phyloP scores from a whole-genome alignment of 1,284 basidiomycete genomes.

The Amylostereum chailletii region DNA sequence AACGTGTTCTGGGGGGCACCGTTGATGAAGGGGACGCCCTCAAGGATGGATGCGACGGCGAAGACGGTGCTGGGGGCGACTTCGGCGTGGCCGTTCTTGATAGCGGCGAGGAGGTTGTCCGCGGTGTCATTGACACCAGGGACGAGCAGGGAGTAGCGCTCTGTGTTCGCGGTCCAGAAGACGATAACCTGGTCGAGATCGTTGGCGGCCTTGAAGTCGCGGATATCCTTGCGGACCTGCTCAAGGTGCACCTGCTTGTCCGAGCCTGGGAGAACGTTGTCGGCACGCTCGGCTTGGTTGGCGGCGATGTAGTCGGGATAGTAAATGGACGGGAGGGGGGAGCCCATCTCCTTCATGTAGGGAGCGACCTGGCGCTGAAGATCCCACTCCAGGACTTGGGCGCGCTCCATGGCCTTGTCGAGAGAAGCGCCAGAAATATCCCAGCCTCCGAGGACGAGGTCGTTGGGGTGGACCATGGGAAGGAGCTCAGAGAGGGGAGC shows the following conservation, averaged over 20 bases:
- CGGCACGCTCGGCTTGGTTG: constrained; percentile 94
- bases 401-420: constrained; percentile 91
- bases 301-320: constrained; percentile 95
- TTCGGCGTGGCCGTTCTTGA: constrained; percentile 83
- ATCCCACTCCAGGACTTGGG: constrained; percentile 94
- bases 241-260: constrained; percentile 93
- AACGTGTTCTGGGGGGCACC: constrained; percentile 99
- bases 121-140: constrained; percentile 95
- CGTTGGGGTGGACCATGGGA: constrained; percentile 98
- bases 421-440: constrained; percentile 85
- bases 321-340: constrained; percentile 93
- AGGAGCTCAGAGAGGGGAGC: constrained; percentile 91
- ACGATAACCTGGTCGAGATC: constrained; percentile 83
- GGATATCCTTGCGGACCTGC: constrained; percentile 87
- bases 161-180: constrained; percentile 99
- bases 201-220: constrained; percentile 84
- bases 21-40: constrained; percentile 93
- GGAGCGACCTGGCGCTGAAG: constrained; percentile 93
- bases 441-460: constrained; percentile 97
- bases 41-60: constrained; percentile 92
- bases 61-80: constrained; percentile 95
- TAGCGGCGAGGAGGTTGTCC: constrained; percentile 77
- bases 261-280: constrained; percentile 81
- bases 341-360: constrained; percentile 73
- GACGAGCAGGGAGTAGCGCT: constrained; percentile 94